Evolutionary conservation across 2,329 filamentous ascomycete species (phyloP), one percentile per base, ranked within the genome.

Genomic region (Trichophyton mentagrophytes): DNA sequence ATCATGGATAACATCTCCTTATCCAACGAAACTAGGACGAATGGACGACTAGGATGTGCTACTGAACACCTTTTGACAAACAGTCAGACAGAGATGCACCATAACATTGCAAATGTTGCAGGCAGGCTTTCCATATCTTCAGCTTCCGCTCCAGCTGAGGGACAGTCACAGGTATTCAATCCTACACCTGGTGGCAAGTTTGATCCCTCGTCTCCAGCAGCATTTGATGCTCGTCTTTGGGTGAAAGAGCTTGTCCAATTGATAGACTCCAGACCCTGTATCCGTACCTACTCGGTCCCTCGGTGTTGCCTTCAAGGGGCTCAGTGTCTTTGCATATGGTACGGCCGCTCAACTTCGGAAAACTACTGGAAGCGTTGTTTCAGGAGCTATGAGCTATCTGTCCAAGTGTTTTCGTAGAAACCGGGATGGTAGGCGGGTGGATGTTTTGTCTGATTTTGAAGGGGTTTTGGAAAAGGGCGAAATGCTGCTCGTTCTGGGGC

Each of bases 401-500:
- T 51, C 38, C 3, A 58, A 40, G 27, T 49, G 25, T n/a, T 3
- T 49, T 27, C 9, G 42, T 27, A 70, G 71, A 0, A 64, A 64
- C 15, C 64, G 67, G 22, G 3, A 49, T 9, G 22, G 46, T 22
- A 22, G 46, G 22, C 17, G 22, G 1, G 46, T 27, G 46, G 46
- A 49, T 13, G 38, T 56, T 17, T 33, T 56, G 27, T 27, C n/a
- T 27, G 53, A 56, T 27, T 56, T 40, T 15, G 56, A 49, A 25
- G 42, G 57, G 4, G 38, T 22, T 49, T 22, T 59, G 3, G 30
- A 30, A 36, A 27, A 17, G 9, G 57, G 57, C 7, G 57, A 59
- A 25, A 59, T 59, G 57, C 71, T 83, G 60, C 74, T 82, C 6
- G 80, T 83, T 0, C 74, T 83, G 0, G 80, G 80, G 1, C 75